A percentile compares a stretch with the other conserved stretches of the same genome.
These are phyloP conservation scores for Barnettozyma populi DNA, from an alignment of 805 yeast genomes.

Conservation along the genomic window DNA sequence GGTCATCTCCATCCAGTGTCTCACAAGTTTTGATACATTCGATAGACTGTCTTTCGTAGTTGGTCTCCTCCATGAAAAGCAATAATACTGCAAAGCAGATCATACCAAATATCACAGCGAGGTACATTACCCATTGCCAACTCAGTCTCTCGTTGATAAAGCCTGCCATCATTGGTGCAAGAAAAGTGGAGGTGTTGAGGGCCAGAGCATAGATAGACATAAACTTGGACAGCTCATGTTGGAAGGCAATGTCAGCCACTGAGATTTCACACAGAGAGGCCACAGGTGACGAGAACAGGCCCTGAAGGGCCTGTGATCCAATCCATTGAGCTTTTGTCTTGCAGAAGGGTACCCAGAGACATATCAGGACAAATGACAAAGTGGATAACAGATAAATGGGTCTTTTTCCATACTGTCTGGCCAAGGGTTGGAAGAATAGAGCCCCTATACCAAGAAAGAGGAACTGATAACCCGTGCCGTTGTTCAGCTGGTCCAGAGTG, in stretches of 20 bases:
- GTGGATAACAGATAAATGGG: constrained; percentile 37
- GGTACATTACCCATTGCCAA: constrained; percentile 49
- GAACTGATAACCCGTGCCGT: too few relatives aligned
- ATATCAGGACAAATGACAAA: constrained; percentile 33
- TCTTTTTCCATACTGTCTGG: constrained; percentile 32
- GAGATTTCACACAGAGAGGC: constrained; percentile 47
- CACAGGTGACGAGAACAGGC: constrained; percentile 35
- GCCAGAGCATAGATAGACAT: constrained; percentile 48
- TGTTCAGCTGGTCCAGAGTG: too few relatives aligned
- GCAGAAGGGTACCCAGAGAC: constrained; percentile 38
- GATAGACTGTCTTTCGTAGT: constrained; percentile 30
- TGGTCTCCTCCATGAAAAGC: constrained; percentile 51
- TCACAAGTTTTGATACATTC: too few relatives aligned
- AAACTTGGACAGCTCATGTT: constrained; percentile 43
- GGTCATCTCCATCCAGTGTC: too few relatives aligned
- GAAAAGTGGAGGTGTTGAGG: constrained; percentile 45
- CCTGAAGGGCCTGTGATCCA: constrained; percentile 31
- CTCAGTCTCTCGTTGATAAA: constrained; percentile 44
- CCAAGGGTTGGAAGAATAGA: too few relatives aligned
- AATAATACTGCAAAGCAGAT: constrained; percentile 34
- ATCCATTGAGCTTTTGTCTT: constrained; percentile 33
- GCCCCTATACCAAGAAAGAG: too few relatives aligned
- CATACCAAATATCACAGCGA: constrained; percentile 43
- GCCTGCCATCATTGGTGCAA: constrained; percentile 58
- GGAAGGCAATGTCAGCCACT: constrained; percentile 44